Conservation (phyloP, 208 protist genomes). For the Angomonas ambiguus region DNA sequence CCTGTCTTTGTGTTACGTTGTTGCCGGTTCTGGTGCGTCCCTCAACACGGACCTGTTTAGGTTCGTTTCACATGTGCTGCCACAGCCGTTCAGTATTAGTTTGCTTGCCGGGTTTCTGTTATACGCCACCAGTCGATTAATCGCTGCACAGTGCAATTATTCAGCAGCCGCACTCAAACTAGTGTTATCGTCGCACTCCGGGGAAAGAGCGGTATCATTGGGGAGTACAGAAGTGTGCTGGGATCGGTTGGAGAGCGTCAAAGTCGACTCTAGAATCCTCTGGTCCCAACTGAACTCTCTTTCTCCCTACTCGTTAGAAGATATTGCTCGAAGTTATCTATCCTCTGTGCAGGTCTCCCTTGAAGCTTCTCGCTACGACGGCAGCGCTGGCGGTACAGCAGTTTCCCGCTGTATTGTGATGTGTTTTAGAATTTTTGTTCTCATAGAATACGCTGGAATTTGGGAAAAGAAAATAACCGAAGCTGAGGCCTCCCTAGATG, state of each 20-base stretch:
- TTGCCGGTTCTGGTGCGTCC: neutral
- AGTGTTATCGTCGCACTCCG: neutral
- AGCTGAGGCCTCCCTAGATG: neutral
- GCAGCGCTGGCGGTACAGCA: conserved; percentile 23
- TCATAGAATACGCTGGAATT: conserved; percentile 24
- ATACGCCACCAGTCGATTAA: conserved; percentile 41
- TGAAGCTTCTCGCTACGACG: neutral
- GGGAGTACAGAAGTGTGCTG: conserved; percentile 15
- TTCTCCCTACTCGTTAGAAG: conserved; percentile 43
- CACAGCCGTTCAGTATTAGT: conserved; percentile 28
- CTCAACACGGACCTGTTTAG: conserved; percentile 11
- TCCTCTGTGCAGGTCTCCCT: conserved; percentile 22
- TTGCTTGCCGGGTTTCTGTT: conserved; percentile 31
- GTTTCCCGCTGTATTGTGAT: conserved; percentile 50
- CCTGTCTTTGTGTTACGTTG: conserved; percentile 13
- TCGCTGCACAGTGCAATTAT: conserved; percentile 71
- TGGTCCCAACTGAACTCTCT: conserved; percentile 40
- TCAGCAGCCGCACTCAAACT: conserved; percentile 27
- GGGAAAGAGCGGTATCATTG: neutral
- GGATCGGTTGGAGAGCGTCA: conserved; percentile 9
- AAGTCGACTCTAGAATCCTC: conserved; percentile 12
- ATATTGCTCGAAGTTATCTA: conserved; percentile 42
- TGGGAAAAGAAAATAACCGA: conserved; percentile 10
- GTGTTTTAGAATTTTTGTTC: conserved; percentile 64
- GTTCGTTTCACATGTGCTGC: conserved; percentile 1